These are phyloP conservation scores for Eurotiales sp. DNA, from an alignment of 2,329 filamentous ascomycete genomes.

Conservation along the genomic window DNA sequence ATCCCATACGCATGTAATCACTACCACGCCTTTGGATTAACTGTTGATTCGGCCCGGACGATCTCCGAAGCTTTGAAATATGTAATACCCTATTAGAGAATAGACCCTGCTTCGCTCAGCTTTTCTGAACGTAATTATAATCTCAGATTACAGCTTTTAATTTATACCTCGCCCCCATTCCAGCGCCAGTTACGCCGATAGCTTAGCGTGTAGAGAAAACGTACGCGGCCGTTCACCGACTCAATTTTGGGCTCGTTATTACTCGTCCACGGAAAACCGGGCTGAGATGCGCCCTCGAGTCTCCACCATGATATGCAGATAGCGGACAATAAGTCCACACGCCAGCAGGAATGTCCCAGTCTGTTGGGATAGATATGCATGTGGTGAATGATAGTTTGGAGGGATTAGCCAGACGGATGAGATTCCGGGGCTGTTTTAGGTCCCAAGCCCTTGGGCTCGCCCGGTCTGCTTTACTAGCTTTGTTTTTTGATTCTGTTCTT, in stretches of 20 bases:
- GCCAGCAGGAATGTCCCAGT: neutral
- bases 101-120: neutral
- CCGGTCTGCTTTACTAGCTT: neutral
- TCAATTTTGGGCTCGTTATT: neutral
- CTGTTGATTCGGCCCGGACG: neutral
- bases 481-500: neutral
- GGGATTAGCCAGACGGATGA: neutral
- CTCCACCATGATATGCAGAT: neutral
- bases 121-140: neutral
- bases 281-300: neutral
- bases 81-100: neutral
- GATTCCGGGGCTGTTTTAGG: slow-evolving; percentile 6
- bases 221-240: neutral
- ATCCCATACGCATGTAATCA: neutral
- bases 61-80: neutral
- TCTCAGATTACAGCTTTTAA: neutral
- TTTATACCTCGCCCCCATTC: neutral
- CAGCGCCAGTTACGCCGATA: neutral
- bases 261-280: neutral
- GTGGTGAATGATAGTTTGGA: neutral
- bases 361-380: slow-evolving; percentile 5
- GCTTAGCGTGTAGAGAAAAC: neutral
- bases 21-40: neutral
- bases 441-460: slow-evolving; percentile 11
- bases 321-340: neutral